Evolutionary conservation across 768 basidiomycete genomes (phyloP).

Genomic region (Boletus rubropictus): DNA sequence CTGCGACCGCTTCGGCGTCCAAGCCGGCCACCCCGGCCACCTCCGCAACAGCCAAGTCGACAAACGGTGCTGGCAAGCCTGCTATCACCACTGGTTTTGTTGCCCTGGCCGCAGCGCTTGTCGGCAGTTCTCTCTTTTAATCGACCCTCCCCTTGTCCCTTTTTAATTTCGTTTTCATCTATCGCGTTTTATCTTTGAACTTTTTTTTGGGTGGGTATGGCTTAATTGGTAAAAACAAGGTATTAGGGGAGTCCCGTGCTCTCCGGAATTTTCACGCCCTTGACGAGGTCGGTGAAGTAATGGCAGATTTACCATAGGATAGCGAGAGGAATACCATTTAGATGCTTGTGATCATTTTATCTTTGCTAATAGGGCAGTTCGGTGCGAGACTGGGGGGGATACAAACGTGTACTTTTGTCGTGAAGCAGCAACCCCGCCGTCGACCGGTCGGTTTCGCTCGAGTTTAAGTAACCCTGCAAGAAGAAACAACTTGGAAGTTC

Average conservation of each 20-base stretch:
- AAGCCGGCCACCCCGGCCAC: neutral
- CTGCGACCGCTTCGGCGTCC: neutral
- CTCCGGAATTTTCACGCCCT: neutral
- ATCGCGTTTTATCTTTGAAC: neutral
- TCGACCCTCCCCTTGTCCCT: neutral
- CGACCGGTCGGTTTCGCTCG: neutral
- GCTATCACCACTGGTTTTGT: slow-evolving; percentile 21
- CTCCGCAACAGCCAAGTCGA: neutral
- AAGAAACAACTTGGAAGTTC: neutral
- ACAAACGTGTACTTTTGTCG: neutral
- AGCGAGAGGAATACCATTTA: too few relatives aligned
- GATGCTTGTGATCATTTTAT: neutral
- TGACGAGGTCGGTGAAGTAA: slow-evolving; percentile 6
- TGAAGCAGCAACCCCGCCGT: neutral
- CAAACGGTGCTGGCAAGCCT: slow-evolving; percentile 22
- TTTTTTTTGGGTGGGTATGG: neutral
- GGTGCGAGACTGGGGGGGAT: neutral
- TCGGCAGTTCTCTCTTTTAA: slow-evolving; percentile 22
- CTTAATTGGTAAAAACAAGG: neutral
- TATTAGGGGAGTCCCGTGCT: neutral
- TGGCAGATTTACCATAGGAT: neutral
- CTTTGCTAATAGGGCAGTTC: neutral
- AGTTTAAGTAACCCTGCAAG: too few relatives aligned
- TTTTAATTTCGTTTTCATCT: neutral
- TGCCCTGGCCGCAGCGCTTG: slow-evolving; percentile 17